Conservation (phyloP, 306 rosid species). For the Styphnolobium japonicum region DNA sequence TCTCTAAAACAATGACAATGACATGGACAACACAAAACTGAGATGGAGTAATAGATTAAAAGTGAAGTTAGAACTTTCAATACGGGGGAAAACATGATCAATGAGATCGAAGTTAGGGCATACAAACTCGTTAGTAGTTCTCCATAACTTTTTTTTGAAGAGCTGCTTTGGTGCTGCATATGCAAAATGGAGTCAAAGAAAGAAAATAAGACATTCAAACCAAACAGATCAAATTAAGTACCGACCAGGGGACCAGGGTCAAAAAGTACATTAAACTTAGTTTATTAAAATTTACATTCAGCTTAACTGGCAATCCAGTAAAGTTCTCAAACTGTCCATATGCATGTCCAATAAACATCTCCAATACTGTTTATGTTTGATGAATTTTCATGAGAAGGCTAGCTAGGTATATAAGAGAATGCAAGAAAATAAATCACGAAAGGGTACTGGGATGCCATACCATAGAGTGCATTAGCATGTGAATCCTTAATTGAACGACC, state of each 20-base stretch:
- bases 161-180: slow-evolving; percentile 79
- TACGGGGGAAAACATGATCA: slow-evolving; percentile 3
- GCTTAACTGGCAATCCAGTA: slow-evolving; percentile 88
- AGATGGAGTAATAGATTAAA: neutral
- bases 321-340: slow-evolving; percentile 74
- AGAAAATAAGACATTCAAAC: slow-evolving; percentile 21
- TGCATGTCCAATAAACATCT: slow-evolving; percentile 93
- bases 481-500: slow-evolving; percentile 96
- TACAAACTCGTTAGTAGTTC: slow-evolving; percentile 45
- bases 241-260: neutral
- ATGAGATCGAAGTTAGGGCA: neutral
- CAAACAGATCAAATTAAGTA: slow-evolving; percentile 13
- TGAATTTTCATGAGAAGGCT: neutral
- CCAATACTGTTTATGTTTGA: slow-evolving; percentile 45
- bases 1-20: neutral
- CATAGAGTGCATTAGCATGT: slow-evolving; percentile 54
- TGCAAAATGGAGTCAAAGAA: slow-evolving; percentile 24
- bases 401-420: slow-evolving; percentile 1
- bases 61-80: slow-evolving; percentile 4
- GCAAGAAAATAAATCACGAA: neutral
- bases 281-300: neutral
- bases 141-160: slow-evolving; percentile 63
- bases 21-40: neutral
- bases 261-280: neutral
- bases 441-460: slow-evolving; percentile 41